Evolutionary conservation across 2,329 filamentous ascomycete genomes (phyloP).

Genomic region (Calonectria crousiana): DNA sequence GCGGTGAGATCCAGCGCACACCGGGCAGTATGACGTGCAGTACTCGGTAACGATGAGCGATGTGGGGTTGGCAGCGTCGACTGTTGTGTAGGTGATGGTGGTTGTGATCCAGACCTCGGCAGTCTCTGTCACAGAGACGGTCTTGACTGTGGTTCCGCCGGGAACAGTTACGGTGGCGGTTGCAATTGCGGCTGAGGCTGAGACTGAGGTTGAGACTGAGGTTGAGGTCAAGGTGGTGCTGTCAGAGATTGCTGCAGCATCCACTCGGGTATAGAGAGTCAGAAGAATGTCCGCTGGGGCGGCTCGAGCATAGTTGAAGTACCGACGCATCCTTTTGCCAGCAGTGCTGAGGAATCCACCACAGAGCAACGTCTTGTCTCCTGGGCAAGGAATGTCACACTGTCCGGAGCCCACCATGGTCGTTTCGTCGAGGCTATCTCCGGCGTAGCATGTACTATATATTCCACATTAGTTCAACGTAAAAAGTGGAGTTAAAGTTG

Average conservation of each 20-base stretch:
- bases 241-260: not conserved
- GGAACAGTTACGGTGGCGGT: not conserved
- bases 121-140: not conserved
- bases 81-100: not conserved
- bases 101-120: not conserved
- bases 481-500: not conserved
- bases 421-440: not conserved
- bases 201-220: not conserved
- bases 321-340: not conserved
- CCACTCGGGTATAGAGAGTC: not conserved
- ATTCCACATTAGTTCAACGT: not conserved
- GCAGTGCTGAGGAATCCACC: not conserved
- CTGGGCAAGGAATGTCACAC: not conserved
- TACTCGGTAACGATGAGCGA: not conserved
- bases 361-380: not conserved
- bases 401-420: not conserved
- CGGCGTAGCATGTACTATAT: not conserved
- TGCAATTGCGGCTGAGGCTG: not conserved
- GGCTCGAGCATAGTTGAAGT: not conserved
- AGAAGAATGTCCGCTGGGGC: not conserved
- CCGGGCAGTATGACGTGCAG: not conserved
- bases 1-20: not conserved
- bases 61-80: not conserved
- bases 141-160: not conserved
- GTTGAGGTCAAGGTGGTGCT: not conserved